Evolutionary conservation across 495 filamentous ascomycete species (phyloP).

Genomic region (Poronia punctata): DNA sequence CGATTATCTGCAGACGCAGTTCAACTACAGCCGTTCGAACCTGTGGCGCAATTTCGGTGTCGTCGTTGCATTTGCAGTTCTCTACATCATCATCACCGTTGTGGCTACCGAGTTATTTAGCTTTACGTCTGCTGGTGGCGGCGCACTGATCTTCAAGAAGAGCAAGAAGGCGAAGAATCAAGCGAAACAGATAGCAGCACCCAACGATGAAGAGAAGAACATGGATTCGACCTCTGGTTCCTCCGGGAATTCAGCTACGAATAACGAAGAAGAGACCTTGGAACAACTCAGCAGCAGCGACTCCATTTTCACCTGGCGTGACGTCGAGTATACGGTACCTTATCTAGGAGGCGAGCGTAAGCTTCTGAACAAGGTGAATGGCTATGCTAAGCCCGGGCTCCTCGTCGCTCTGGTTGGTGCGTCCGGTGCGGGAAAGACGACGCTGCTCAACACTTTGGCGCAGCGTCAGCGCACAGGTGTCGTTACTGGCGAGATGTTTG

Average conservation of each 20-base stretch:
- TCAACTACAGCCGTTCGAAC: constrained; percentile 55
- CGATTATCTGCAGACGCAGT: constrained; percentile 49
- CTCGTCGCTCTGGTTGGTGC: constrained; percentile 78
- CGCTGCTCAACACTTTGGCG: constrained; percentile 65
- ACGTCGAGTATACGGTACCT: constrained; percentile 67
- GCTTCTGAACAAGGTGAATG: constrained; percentile 60
- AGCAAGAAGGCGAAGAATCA: constrained; percentile 51
- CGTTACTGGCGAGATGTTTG: constrained; percentile 65
- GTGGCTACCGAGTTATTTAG: constrained; percentile 33
- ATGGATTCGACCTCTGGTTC: constrained; percentile 7
- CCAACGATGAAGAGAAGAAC: constrained; percentile 42
- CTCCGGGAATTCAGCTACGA: constrained; percentile 10
- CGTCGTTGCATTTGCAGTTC: constrained; percentile 58
- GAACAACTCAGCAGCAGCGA: constrained; percentile 53
- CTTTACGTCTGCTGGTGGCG: constrained; percentile 41
- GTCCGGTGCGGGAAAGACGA: constrained; percentile 75
- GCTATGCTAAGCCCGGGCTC: constrained; percentile 69
- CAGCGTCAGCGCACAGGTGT: constrained; percentile 71
- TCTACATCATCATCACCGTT: constrained; percentile 64
- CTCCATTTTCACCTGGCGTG: constrained; percentile 67
- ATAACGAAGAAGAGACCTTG: constrained; percentile 44
- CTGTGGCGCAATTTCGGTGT: constrained; percentile 81
- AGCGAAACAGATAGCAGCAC: constrained; percentile 34
- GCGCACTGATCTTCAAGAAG: constrained; percentile 63
- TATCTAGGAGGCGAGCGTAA: constrained; percentile 63